Evolutionary conservation across 129 eudicot genomes (phyloP).

Genomic region (Silybum marianum): DNA sequence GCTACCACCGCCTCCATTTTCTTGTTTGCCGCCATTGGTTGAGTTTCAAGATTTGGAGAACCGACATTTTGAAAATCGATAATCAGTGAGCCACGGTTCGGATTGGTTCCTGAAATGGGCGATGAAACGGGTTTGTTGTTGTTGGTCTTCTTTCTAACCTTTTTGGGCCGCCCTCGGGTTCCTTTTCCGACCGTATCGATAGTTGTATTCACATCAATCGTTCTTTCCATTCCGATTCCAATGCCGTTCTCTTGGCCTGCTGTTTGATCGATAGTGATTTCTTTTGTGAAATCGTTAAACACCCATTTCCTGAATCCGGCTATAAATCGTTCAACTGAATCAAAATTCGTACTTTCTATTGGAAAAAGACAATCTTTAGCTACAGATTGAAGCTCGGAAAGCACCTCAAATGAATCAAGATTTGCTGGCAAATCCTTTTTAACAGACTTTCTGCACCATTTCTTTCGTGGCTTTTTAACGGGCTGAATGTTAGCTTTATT

Average conservation of each 20-base stretch:
- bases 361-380: conserved; percentile 53
- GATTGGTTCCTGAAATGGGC: neutral
- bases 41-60: conserved; percentile 25
- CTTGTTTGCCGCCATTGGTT: conserved; percentile 26
- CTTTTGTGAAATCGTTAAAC: conserved; percentile 28
- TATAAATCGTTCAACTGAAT: conserved; percentile 33
- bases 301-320: conserved; percentile 44
- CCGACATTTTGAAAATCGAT: conserved; percentile 27
- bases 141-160: conserved; percentile 35
- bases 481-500: conserved; percentile 13
- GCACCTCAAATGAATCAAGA: conserved; percentile 48
- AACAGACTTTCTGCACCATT: conserved; percentile 32
- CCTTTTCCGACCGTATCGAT: conserved; percentile 3
- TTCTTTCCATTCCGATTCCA: neutral
- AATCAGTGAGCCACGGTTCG: conserved; percentile 23
- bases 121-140: conserved; percentile 13
- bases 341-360: conserved; percentile 36
- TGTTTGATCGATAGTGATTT: conserved; percentile 4
- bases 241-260: neutral
- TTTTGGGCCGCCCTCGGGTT: conserved; percentile 26
- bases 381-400: conserved; percentile 42
- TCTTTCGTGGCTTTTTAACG: conserved; percentile 38
- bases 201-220: neutral
- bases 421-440: conserved; percentile 18
- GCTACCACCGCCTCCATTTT: conserved; percentile 13